Evolutionary conservation across 257 asterid genomes (phyloP).

Genomic region (Ilex aquifolium): DNA sequence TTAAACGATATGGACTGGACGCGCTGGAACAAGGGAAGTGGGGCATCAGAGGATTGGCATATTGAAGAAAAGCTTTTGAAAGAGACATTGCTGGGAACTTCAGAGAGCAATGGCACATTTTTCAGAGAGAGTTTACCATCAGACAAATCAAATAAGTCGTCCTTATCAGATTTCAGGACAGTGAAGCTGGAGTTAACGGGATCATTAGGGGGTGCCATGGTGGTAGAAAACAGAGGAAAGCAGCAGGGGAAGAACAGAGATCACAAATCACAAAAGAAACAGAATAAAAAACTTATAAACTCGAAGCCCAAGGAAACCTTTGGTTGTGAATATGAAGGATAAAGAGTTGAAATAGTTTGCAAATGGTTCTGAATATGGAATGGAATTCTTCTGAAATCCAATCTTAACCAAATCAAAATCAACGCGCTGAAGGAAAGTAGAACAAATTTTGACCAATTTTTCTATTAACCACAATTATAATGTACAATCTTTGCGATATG

Average conservation of each 20-base stretch:
- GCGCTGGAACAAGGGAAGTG: constrained; percentile 34
- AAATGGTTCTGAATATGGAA: no score
- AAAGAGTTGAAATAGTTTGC: no score
- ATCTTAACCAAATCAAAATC: background rate
- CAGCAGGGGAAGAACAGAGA: constrained; percentile 5
- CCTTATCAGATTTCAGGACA: constrained; percentile 16
- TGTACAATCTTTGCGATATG: no score
- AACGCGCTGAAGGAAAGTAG: background rate
- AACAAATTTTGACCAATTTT: background rate
- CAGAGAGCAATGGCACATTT: constrained; percentile 39
- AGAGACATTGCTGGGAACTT: constrained; percentile 52
- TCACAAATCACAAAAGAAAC: background rate
- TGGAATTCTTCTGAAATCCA: background rate
- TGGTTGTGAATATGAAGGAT: background rate
- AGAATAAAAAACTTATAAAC: background rate
- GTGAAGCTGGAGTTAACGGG: constrained; percentile 19
- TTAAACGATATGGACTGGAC: constrained; percentile 35
- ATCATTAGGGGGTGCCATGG: constrained; percentile 54
- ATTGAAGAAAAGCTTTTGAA: constrained; percentile 41
- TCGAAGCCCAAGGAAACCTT: background rate
- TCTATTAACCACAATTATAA: no score
- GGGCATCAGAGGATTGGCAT: constrained; percentile 41
- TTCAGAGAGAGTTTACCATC: constrained; percentile 34
- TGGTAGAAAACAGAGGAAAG: constrained; percentile 3
- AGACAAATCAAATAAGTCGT: constrained; percentile 26